phyloP scores from a whole-genome alignment of 306 rosid genomes.

The Begonia peltatifolia region DNA sequence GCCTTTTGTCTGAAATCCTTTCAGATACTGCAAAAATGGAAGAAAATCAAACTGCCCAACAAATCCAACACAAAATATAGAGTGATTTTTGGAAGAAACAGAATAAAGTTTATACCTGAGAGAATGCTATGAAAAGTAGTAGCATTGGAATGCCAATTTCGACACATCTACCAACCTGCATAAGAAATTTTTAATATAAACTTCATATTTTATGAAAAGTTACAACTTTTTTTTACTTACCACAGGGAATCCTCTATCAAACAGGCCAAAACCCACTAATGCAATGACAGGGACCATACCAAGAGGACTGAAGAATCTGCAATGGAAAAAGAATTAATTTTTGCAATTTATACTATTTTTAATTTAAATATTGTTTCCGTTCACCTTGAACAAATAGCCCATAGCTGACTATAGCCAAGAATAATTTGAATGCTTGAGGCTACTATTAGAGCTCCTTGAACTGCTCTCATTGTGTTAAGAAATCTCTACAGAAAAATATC shows the following conservation, averaged over 20 bases:
- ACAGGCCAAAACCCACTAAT: conserved; percentile 83
- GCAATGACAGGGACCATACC: conserved; percentile 98
- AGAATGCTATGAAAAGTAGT: conserved; percentile 56
- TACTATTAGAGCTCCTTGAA: conserved; percentile 83
- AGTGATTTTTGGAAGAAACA: background rate
- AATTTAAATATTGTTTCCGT: conserved; percentile 1
- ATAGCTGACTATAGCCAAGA: conserved; percentile 85
- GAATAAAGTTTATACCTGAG: conserved; percentile 45
- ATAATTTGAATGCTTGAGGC: conserved; percentile 92
- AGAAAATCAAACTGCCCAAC: background rate
- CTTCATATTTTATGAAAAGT: too few species aligned
- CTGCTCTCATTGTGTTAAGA: conserved; percentile 82
- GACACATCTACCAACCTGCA: conserved; percentile 87
- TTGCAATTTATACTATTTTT: background rate
- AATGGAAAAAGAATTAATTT: conserved; percentile 1
- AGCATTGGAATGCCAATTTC: conserved; percentile 97
- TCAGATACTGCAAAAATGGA: conserved; percentile 48
- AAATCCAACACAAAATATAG: background rate
- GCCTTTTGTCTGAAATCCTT: conserved; percentile 60
- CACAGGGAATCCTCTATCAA: conserved; percentile 98
- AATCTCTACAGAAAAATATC: conserved; percentile 45
- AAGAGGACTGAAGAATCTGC: conserved; percentile 98
- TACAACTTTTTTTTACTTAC: conserved; percentile 18
- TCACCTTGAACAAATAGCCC: conserved; percentile 98
- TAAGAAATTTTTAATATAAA: conserved; percentile 9